A percentile compares a stretch with the other conserved stretches of the same genome.
These are phyloP conservation scores for Termitomyces sp. DNA, from an alignment of 1,284 basidiomycete genomes.

Conservation along the genomic window DNA sequence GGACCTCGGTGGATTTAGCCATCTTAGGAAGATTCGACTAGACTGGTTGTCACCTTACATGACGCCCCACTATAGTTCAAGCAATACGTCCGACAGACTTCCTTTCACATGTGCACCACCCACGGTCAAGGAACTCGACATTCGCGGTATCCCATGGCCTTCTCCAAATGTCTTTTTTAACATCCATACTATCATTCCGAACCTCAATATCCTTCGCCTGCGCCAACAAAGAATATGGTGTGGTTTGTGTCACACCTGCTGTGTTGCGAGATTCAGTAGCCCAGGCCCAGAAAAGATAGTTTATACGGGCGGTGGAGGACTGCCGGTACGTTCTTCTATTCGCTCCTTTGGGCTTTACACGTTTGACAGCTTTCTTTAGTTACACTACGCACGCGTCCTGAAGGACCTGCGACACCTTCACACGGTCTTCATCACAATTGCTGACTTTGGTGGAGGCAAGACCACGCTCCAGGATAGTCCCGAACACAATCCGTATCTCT, in stretches of 20 bases:
- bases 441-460: conserved; percentile 21
- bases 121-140: conserved; percentile 24
- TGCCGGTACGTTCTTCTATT: conserved; percentile 26
- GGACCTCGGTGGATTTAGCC: conserved; percentile 24
- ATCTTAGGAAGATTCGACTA: conserved; percentile 24
- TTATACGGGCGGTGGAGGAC: conserved; percentile 29
- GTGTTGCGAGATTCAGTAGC: conserved; percentile 22
- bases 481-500: conserved; percentile 23
- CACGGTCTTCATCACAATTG: conserved; percentile 26
- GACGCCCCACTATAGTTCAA: conserved; percentile 14
- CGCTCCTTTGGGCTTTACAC: neutral
- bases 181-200: conserved; percentile 19
- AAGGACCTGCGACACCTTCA: conserved; percentile 23
- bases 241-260: conserved; percentile 30
- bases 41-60: conserved; percentile 24
- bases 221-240: conserved; percentile 30
- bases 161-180: conserved; percentile 27
- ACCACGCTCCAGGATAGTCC: conserved; percentile 14
- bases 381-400: conserved; percentile 28
- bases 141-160: conserved; percentile 29
- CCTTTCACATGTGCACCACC: conserved; percentile 25
- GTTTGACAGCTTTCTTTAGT: conserved; percentile 16
- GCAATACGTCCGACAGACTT: conserved; percentile 15
- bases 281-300: conserved; percentile 23
- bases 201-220: conserved; percentile 25